phyloP scores from a whole-genome alignment of 2,329 filamentous ascomycete genomes.

The Penicillium sumatraense region DNA sequence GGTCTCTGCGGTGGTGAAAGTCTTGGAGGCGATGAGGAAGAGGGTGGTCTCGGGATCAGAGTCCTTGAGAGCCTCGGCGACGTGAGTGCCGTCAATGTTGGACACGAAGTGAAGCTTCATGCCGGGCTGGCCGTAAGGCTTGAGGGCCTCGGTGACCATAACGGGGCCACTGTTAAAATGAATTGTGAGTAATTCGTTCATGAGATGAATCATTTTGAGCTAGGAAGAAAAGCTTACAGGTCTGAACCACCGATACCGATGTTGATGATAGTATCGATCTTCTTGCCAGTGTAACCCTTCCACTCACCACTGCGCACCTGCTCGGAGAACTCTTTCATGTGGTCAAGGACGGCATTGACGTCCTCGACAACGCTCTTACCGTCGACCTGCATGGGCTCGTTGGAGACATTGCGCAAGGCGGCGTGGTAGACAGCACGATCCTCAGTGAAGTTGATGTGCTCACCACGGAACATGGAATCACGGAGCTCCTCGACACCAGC shows the following conservation, averaged over 20 bases:
- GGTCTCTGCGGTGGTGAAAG: conserved; percentile 98
- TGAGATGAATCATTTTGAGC: not conserved
- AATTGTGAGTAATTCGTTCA: conserved; percentile 13
- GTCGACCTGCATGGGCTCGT: conserved; percentile 81
- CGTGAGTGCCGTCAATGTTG: conserved; percentile 99
- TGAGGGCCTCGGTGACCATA: conserved; percentile 98
- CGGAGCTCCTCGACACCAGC: conserved; percentile 90
- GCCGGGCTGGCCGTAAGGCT: conserved; percentile 85
- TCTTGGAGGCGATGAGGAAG: conserved; percentile 98
- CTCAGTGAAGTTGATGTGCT: conserved; percentile 99
- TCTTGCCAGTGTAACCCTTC: conserved; percentile 98
- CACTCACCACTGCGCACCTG: conserved; percentile 92
- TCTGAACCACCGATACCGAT: conserved; percentile 98
- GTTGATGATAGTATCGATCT: conserved; percentile 95
- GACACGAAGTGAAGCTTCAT: conserved; percentile 97
- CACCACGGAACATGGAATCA: conserved; percentile 95
- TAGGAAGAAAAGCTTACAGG: conserved; percentile 68
- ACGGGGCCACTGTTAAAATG: conserved; percentile 75
- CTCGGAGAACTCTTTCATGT: conserved; percentile 98
- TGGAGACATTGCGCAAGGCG: conserved; percentile 87
- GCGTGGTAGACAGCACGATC: conserved; percentile 94
- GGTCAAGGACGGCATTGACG: conserved; percentile 86
- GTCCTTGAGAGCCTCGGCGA: conserved; percentile 85
- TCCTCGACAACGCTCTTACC: conserved; percentile 92
- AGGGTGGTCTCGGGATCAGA: conserved; percentile 98